Base-by-base conservation (phyloP, 139 green algal genomes). In the Spirogloea muscicola region DNA sequence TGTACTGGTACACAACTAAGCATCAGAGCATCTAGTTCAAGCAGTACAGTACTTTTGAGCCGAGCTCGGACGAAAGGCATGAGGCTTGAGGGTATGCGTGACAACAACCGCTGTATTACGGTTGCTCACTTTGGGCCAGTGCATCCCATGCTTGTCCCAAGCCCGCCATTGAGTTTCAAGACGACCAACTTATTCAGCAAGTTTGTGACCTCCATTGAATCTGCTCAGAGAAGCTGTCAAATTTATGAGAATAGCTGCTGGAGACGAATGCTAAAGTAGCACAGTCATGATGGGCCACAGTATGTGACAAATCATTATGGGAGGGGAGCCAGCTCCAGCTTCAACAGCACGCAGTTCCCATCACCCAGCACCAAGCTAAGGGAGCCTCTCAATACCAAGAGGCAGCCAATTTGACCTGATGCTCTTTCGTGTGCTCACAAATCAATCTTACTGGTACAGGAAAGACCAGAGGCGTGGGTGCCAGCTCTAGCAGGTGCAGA, bases 141-240 rank as follows among this genome's bases (percentile, higher is more conserved):
- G 67, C 67, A 76, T 0, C 67, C 67, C 67, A 76, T 76, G 39
- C 49, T 76, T 41, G 67, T 76, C n/a, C 67, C 67, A 16, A 76
- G 49, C n/a, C 67, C 67, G 38, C 67, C 67, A 42, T 76, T 76
- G n/a, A 76, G 67, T 49, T 76, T 76, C 48, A 76, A 16, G 18
- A 76, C 67, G 10, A 49, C 67, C 18, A 76, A 18, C 55, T 76
- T 76, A 49, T 37, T 68, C 36, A 76, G 49, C 10, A 76, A 49
- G 31, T n/a, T 31, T 34, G 46, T 76, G 16, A 52, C 49, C 46
- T 25, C 67, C n/a, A 10, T 25, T 42, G 25, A 31, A 27, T 39
- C 62, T 71, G 62, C 61, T 37, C 37, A 29, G 7, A 63, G 52
- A 27, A 62, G 3, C 18, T 27, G 37, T n/a, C 52, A 27, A 27